A percentile compares a stretch with the other conserved stretches of the same genome.
These are phyloP conservation scores for Vigna reflexopilosa DNA, from an alignment of 306 rosid species.

Conservation along the genomic window DNA sequence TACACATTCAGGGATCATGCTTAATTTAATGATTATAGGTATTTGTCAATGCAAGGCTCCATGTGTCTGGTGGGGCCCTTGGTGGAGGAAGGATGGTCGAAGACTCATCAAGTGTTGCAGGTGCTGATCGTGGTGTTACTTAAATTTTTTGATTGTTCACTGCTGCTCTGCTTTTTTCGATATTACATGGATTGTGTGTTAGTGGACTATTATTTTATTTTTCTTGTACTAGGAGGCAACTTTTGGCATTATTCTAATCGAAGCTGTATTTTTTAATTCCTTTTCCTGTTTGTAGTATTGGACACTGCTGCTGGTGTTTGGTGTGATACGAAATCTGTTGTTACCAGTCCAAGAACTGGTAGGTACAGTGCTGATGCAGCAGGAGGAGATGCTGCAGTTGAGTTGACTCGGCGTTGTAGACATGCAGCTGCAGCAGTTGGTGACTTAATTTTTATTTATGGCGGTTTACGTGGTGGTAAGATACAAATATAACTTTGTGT, in stretches of 20 bases:
- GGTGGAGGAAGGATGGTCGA: slow-evolving; percentile 99
- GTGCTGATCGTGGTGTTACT: slow-evolving; percentile 55
- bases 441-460: slow-evolving; percentile 93
- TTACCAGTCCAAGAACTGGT: slow-evolving; percentile 94
- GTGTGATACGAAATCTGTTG: slow-evolving; percentile 98
- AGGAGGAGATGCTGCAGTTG: slow-evolving; percentile 98
- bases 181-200: slow-evolving; percentile 26
- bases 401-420: slow-evolving; percentile 98
- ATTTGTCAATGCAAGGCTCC: slow-evolving; percentile 98
- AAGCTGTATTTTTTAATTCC: slow-evolving; percentile 39
- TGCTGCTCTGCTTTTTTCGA: not conserved
- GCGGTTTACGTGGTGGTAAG: slow-evolving; percentile 99
- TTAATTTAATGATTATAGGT: slow-evolving; percentile 67
- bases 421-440: slow-evolving; percentile 99
- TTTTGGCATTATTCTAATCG: slow-evolving; percentile 2
- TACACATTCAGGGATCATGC: slow-evolving; percentile 45
- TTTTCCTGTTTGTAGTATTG: slow-evolving; percentile 67
- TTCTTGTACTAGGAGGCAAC: slow-evolving; percentile 28
- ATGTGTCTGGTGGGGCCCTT: slow-evolving; percentile 99
- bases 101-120: slow-evolving; percentile 99
- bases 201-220: not conserved
- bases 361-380: slow-evolving; percentile 99
- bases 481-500: slow-evolving; percentile 27
- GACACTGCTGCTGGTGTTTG: slow-evolving; percentile 99
- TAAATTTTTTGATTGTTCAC: slow-evolving; percentile 32